Evolutionary conservation across 1,139 yeast species (phyloP), one percentile per base, ranked within the genome.

Genomic region (Geotrichum klebahnii): DNA sequence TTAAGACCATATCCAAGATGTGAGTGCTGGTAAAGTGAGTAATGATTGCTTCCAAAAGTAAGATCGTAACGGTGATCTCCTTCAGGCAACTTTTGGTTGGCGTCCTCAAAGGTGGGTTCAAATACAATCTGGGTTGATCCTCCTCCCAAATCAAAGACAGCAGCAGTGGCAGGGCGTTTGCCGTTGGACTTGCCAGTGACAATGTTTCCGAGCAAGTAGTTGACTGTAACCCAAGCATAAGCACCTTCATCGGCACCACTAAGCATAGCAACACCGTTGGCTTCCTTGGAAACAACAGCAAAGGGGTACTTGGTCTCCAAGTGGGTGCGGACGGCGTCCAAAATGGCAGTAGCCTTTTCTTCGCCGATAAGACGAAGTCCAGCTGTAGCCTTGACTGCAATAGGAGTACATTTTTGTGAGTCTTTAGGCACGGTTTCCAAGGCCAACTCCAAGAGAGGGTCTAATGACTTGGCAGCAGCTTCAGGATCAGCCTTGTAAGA

Each of bases 61-160:
- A 88, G 76, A 55, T 79, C 78, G 65, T 84, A 87, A 65, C 84
- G 82, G 69, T 86, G 94, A 63, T 87, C 96, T 52, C 95, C 96
- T 32, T 84, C 89, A 43, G 77, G 71, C 81, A 87, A 76, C 57
- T 79, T 81, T 56, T 81, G 78, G 19, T 53, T 67, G 16, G 68
- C 65, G 20, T 57, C 59, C 3, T 59, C 51, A 61, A 81, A 79
- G 17, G 76, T 76, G 16, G 97, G 97, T 70, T 89, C 96, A 68
- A 89, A 89, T 3, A 89, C 97, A 69, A 89, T 86, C 69, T 89
- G 97, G n/a, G 97, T 88, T 3, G 96, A 87, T 4, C 96, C 97
- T 60, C 97, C 97, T 59, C 97, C 97, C 57, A 89, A 78, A 67
- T 89, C 97, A 64, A 89, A 88, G 14, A 89, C 92, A 9, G 96